Base-by-base conservation (phyloP, 352 stramenopile species). In the Globisporangium middletonii region DNA sequence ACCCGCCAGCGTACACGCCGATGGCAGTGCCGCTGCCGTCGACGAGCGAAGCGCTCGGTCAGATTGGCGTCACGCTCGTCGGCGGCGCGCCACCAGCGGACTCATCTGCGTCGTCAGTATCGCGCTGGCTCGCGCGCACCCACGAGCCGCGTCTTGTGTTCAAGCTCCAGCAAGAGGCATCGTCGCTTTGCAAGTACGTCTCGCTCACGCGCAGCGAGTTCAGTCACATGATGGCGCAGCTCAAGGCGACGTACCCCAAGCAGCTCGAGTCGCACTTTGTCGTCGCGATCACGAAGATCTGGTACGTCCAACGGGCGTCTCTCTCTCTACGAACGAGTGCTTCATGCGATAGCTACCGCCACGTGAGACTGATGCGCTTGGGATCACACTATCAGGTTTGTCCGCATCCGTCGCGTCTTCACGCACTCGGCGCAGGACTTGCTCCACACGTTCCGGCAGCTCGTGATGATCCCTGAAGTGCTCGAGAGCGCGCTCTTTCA, bases 401-500 rank as follows among this genome's bases (percentile, higher is more conserved):
- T 65, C 19, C 52, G 56, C 16, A 33, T 69, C 30, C 63, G 50
- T n/a, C 57, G 59, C 48, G 49, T 52, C 18, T 51, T 65, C 8
- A 42, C 50, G 26, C 57, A 59, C 12, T 62, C 63, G 13, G 58
- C 53, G 26, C 63, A 69, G 50, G 63, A 65, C 48, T 37, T 65
- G 44, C 58, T 69, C 42, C 63, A 65, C 58, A 69, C 56, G 38
- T 55, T 69, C 27, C 63, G 63, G 41, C 63, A 69, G 53, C 58
- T 69, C 48, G 54, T 69, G 53, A 60, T 65, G 52, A 65, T 69
- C 53, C 63, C 63, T 1, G 57, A 64, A 30, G 63, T 69, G 52
- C 57, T 69, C n/a, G 63, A 69, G 48, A 65, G 53, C 58, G 44
- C 23, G 50, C 51, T 62, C 37, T 63, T 69, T 37, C 63, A 69